Evolutionary conservation across 139 green algal species (phyloP).

Genomic region (Chlamydomonas eustigma): DNA sequence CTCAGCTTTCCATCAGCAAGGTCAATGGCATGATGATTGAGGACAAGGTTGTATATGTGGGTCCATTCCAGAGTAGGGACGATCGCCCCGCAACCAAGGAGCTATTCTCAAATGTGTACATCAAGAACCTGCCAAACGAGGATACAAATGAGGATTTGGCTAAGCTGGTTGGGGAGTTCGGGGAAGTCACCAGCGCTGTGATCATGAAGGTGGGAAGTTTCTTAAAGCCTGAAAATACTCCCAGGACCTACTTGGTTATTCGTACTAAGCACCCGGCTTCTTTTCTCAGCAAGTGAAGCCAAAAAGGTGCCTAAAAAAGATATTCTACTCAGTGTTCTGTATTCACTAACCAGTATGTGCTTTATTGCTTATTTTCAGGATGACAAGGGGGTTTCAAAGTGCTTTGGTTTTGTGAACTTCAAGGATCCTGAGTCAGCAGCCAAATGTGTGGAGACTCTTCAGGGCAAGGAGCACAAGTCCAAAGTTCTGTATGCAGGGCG

Average conservation of each 20-base stretch:
- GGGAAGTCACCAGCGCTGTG: conserved; percentile 62
- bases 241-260: too few relatives aligned
- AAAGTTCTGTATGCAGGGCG: conserved; percentile 52
- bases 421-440: conserved; percentile 60
- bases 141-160: conserved; percentile 63
- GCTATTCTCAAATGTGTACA: conserved; percentile 89
- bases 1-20: conserved; percentile 77
- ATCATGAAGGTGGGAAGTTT: conserved; percentile 62
- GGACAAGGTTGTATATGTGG: conserved; percentile 75
- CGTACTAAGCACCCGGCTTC: too few relatives aligned
- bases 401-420: conserved; percentile 95
- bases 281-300: too few relatives aligned
- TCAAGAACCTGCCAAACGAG: conserved; percentile 82
- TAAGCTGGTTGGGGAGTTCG: conserved; percentile 66
- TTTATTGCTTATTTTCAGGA: conserved; percentile 37
- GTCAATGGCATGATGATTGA: conserved; percentile 65
- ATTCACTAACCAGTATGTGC: too few relatives aligned
- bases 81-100: conserved; percentile 58
- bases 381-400: conserved; percentile 44
- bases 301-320: too few relatives aligned
- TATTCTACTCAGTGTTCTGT: too few relatives aligned
- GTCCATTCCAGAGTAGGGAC: conserved; percentile 73
- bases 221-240: neutral
- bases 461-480: conserved; percentile 71
- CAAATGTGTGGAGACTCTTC: conserved; percentile 70